These are phyloP conservation scores for Sporothrix dimorphospora DNA, from an alignment of 2,329 filamentous ascomycete genomes.

Conservation along the genomic window DNA sequence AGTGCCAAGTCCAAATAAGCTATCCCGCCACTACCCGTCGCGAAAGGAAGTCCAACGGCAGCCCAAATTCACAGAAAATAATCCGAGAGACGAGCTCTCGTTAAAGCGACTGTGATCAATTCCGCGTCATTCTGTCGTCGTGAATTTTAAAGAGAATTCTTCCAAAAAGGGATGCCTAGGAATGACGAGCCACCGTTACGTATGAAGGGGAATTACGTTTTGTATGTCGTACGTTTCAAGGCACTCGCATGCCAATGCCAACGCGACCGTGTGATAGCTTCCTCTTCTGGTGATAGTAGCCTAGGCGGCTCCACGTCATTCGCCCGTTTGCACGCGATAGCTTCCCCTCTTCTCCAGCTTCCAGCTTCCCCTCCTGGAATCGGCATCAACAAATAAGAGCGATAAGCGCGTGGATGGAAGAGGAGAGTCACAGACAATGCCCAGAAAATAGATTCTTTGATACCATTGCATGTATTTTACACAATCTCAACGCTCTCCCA, in stretches of 20 bases:
- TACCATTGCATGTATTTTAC: no score
- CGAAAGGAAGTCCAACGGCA: neutral
- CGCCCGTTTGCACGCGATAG: neutral
- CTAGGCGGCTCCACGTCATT: slow-evolving; percentile 13
- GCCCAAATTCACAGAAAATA: neutral
- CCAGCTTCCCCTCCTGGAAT: neutral
- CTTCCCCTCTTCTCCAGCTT: neutral
- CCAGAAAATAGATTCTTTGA: neutral
- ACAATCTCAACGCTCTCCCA: no score
- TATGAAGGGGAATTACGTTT: neutral
- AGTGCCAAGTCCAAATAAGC: slow-evolving; percentile 3
- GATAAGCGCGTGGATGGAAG: neutral
- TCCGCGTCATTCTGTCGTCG: neutral
- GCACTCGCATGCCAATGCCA: neutral
- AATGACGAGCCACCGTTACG: neutral
- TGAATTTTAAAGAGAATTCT: neutral
- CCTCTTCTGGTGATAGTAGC: neutral
- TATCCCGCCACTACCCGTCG: neutral
- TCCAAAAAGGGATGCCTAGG: neutral
- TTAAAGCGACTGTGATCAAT: neutral
- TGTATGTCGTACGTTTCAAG: neutral
- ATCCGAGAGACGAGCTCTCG: neutral
- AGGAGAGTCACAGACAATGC: no score
- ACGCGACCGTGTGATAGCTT: neutral
- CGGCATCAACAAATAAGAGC: neutral